Evolutionary conservation across 441 rosid species (phyloP), one percentile per base, ranked within the genome.

Genomic region (Pelargonium myrrhifolium): DNA sequence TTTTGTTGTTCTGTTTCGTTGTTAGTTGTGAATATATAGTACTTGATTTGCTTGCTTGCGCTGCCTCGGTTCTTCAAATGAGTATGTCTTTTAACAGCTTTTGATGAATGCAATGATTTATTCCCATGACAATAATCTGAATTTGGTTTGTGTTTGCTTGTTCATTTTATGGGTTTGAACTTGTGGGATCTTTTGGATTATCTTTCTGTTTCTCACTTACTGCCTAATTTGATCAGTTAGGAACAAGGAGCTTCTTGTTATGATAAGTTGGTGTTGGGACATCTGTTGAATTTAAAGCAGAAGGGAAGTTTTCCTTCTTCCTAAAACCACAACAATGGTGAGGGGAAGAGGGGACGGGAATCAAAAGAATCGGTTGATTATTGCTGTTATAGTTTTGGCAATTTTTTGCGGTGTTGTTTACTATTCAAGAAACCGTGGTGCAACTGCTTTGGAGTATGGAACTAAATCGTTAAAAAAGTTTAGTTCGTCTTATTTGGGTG

Each of bases 401-500:
- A 15, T n/a, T 15, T 47, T 47, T 47, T 15, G 14, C 14, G 18
- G 55, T 47, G 14, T 47, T 47, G 82, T 64, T 83, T 86, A 72
- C 70, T 84, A 40, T 87, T 87, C 92, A 24, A 82, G 85, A 72
- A 68, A 70, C 68, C 80, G 67, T 24, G 88, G 88, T 71, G 76
- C 92, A 62, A 83, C 97, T 40, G 90, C 96, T 47, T 71, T 91
- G 68, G 99, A 86, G 71, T 92, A 87, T 76, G 97, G 99, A 22
- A 81, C 77, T 72, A 83, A 76, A 76, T 89, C 98, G 14, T 76
- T 92, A 80, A 88, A 89, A 70, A 94, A 84, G 76, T 92, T 94
- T 1, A 96, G 99, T 20, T 87, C 98, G 0, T 85, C 98, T 62
- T 91, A 93, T 84, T 79, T 88, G 81, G 86, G 93, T 21, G 96